Evolutionary conservation across 805 yeast genomes (phyloP).

Genomic region (Peterozyma xylosa): DNA sequence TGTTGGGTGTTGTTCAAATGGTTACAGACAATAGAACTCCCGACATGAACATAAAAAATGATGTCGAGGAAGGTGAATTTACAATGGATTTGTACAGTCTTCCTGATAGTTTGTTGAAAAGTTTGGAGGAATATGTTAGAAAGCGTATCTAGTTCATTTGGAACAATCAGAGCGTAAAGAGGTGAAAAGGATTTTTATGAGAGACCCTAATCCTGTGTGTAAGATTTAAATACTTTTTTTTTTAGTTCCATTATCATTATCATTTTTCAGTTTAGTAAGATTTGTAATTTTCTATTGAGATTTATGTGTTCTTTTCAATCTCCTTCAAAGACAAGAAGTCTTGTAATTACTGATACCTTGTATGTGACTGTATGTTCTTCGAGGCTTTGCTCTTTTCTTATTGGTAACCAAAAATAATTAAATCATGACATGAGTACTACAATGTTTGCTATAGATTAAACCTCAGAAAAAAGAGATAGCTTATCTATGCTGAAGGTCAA

Average conservation of each 20-base stretch:
- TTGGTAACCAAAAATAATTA: too few species aligned
- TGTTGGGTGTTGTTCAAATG: constrained; percentile 94
- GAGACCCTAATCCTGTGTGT: constrained; percentile 15
- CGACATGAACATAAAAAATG: constrained; percentile 93
- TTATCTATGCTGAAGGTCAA: too few species aligned
- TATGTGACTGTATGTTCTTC: too few species aligned
- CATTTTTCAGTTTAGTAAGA: neutral
- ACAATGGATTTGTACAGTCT: constrained; percentile 91
- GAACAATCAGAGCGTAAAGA: too few species aligned
- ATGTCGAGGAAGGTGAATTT: constrained; percentile 94
- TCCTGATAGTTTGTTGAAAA: constrained; percentile 84
- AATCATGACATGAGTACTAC: too few species aligned
- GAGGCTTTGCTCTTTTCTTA: too few species aligned
- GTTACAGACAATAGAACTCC: constrained; percentile 91
- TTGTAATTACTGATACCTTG: too few species aligned
- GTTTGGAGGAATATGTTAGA: constrained; percentile 91
- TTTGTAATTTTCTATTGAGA: too few species aligned
- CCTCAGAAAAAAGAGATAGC: too few species aligned
- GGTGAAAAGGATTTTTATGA: constrained; percentile 5
- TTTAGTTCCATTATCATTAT: neutral
- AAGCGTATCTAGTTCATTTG: constrained; percentile 33
- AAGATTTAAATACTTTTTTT: constrained; percentile 3
- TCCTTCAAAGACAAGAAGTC: too few species aligned
- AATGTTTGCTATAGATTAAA: too few species aligned
- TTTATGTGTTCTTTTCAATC: too few species aligned